Percentiles rank a stretch among this genome's conserved stretches.
These are phyloP conservation scores for Diutina catenulata DNA, from an alignment of 1,139 yeast species.

Conservation along the genomic window DNA sequence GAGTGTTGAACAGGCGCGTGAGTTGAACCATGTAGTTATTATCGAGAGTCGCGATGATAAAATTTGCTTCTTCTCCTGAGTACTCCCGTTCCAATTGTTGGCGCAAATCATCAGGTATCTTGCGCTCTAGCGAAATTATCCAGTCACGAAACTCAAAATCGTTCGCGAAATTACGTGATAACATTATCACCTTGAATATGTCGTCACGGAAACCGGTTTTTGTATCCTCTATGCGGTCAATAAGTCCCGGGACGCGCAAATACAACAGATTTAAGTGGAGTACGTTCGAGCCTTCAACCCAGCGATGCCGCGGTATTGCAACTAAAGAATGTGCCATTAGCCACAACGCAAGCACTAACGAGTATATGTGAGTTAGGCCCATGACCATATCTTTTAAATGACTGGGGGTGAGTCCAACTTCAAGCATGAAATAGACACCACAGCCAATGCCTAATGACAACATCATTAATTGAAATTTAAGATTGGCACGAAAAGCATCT, in stretches of 20 bases:
- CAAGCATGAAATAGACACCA: constrained; percentile 46
- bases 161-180: constrained; percentile 26
- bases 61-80: constrained; percentile 11
- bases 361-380: constrained; percentile 71
- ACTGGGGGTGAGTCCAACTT: constrained; percentile 44
- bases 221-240: constrained; percentile 57
- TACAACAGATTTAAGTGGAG: constrained; percentile 33
- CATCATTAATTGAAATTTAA: constrained; percentile 50
- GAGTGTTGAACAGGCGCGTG: constrained; percentile 25
- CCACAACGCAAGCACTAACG: constrained; percentile 69
- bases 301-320: constrained; percentile 48
- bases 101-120: constrained; percentile 25
- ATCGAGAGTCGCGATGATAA: constrained; percentile 22
- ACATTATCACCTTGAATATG: constrained; percentile 46
- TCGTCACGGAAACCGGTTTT: constrained; percentile 53
- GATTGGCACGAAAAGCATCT: constrained; percentile 47
- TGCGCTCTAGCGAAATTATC: constrained; percentile 22
- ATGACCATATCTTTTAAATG: constrained; percentile 59
- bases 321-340: constrained; percentile 76
- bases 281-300: constrained; percentile 37
- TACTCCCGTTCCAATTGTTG: constrained; percentile 26
- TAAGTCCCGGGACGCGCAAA: constrained; percentile 40
- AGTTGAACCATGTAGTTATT: constrained; percentile 22
- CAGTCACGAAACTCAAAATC: constrained; percentile 27
- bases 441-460: constrained; percentile 43